Base-by-base conservation (phyloP, 805 yeast species). In the Starmerella bombi region DNA sequence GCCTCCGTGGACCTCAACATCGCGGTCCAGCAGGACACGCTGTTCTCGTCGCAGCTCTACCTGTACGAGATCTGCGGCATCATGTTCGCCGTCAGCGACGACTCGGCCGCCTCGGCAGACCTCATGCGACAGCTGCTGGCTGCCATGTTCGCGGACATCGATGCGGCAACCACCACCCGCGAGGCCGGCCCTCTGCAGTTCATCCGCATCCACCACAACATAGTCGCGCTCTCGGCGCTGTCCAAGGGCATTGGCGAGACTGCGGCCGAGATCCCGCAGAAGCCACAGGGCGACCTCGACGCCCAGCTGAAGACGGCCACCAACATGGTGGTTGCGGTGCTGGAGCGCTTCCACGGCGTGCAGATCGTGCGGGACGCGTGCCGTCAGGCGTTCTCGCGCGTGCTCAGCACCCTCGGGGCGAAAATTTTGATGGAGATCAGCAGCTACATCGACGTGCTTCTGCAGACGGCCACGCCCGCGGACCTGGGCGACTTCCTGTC, bases 181-280 rank as follows among this genome's bases (percentile, higher is more conserved):
- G 21, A 18, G 15, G 38, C 40, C 18, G 43, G 34, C 15, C 36
- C 46, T 16, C 40, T 37, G 14, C 46, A 37, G 23, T 34, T 32
- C 20, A 60, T 82, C 34, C 91, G 83, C 56, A 78, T 84, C 3
- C 94, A 91, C 58, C 96, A 88, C 57, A 70, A 77, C 25, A 62
- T 91, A 36, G 74, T 83, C 75, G 86, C 95, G 0, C 73, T 88
- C 34, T 96, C 95, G 34, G 83, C 95, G 0, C 70, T 86, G 53
- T 79, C 85, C 3, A 74, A 91, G 56, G 97, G 97, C 4, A 75
- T 80, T 52, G 91, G 79, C 42, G 70, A 69, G 37, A 56, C 53
- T 15, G 47, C 27, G 43, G 50, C 34, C 21, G 48, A 36, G 32
- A 7, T 15, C 33, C 34, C 34, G 33, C 25, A 22, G n/a, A 31